Percentiles rank a stretch among this genome's conserved stretches.
phyloP scores from a whole-genome alignment of 164 flowering plant species.

The Kingdonia uniflora region DNA sequence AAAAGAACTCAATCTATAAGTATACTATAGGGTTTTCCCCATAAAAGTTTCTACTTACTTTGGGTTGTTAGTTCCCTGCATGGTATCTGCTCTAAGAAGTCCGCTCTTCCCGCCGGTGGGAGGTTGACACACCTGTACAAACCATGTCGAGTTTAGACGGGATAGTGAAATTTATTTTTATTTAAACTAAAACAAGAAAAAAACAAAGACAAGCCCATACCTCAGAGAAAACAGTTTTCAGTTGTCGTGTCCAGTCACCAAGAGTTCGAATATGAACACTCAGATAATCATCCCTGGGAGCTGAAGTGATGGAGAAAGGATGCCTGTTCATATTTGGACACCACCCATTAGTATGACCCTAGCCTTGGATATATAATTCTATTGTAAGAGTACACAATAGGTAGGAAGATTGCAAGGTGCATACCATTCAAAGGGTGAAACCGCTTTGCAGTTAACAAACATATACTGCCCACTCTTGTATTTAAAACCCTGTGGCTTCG shows the following conservation, averaged over 20 bases:
- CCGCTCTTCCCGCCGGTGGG: conserved; percentile 53
- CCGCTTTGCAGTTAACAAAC: conserved; percentile 44
- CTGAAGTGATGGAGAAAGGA: conserved; percentile 33
- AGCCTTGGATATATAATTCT: not conserved
- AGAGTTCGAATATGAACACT: conserved; percentile 31
- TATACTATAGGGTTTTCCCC: no score
- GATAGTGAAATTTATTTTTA: no score
- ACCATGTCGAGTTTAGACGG: not conserved
- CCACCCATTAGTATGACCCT: not conserved
- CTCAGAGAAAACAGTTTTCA: conserved; percentile 56
- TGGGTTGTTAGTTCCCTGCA: conserved; percentile 27
- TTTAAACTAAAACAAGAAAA: not conserved
- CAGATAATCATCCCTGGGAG: conserved; percentile 27
- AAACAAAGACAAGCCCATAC: conserved; percentile 12
- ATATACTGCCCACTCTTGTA: conserved; percentile 52
- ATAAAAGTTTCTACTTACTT: conserved; percentile 24
- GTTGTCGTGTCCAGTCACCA: conserved; percentile 43
- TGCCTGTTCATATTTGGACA: conserved; percentile 18
- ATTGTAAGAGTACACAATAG: not conserved
- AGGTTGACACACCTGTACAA: conserved; percentile 47
- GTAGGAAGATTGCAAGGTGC: not conserved
- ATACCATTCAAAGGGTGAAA: conserved; percentile 51
- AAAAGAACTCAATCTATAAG: no score
- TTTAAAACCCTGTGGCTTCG: conserved; percentile 41
- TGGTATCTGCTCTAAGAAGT: conserved; percentile 44